Evolutionary conservation across 139 green algal genomes (phyloP), one percentile per base, ranked within the genome.

Genomic region (Tetratostichococcus sp.): DNA sequence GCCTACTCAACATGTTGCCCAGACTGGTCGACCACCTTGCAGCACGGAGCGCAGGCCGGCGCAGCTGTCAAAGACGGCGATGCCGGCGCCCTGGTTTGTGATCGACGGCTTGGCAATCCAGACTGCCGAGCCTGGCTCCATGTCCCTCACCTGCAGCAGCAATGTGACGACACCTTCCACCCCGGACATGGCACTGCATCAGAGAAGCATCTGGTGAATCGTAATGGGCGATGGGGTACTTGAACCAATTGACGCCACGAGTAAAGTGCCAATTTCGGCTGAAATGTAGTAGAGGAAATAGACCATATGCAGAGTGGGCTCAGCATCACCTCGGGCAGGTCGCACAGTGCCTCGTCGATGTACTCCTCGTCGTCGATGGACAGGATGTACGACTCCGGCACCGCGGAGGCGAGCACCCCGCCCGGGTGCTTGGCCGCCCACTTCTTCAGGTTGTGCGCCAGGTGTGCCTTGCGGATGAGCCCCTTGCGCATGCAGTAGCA

Each of bases 291-390:
- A n/a, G n/a, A n/a, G n/a, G n/a, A n/a, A n/a, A n/a, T n/a, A n/a
- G n/a, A n/a, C n/a, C n/a, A n/a, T n/a, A n/a, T n/a, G n/a, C n/a
- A n/a, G n/a, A n/a, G n/a, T n/a, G n/a, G n/a, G n/a, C n/a, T n/a
- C n/a, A n/a, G 17, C 50, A 5, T 3, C 22, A 79, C 89, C 65
- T 85, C 79, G 26, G 82, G 79, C 4, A 91, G 78, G 67, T 94
- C 88, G 6, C 77, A 79, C 21, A 93, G 81, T 31, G 88, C 87
- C 68, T 93, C 88, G 26, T 88, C 83, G 30, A 88, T 67, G 79
- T 88, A 88, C 5, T 88, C 83, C n/a, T 74, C 50, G 72, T 88
- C 75, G 33, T 84, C 70, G 2, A 88, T 76, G 31, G 90, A 84
- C 75, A 94, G 69, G 42, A 92, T 87, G 75, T 74, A 73, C 23